Evolutionary conservation across 2,329 filamentous ascomycete genomes (phyloP), one percentile per base, ranked within the genome.

Genomic region (Verruconis gallopava): DNA sequence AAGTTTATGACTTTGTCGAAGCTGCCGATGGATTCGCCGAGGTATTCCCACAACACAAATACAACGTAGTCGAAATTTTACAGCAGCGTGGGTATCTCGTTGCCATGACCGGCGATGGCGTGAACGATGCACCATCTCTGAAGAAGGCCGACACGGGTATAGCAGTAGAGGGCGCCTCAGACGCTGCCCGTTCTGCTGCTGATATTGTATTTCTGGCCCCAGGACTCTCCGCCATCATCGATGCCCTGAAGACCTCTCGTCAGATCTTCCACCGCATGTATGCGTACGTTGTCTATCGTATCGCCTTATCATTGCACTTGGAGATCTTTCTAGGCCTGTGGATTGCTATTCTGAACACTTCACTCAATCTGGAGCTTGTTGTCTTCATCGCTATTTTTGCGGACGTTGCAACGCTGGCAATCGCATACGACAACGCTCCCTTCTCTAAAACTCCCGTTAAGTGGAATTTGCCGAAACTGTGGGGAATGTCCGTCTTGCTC

Each of bases 211-310:
- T 93, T 73, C 76, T 93, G 59, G 85, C 83, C 53, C 85, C 85
- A 43, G 86, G 85, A 70, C 78, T 93, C 48, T 86, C 85, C 63
- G 83, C 85, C 48, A 93, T 93, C 62, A 93, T 93, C 55, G 85
- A 93, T 60, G 85, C 85, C 47, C 74, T 93, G 53, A 93, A 93
- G 71, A 93, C 83, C 51, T 89, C 85, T 21, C 83, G 86, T 55
- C 85, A 93, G 63, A 93, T 94, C 62, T 93, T 93, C 72, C 85
- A 93, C 68, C 84, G 86, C 55, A 93, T 94, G 85, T 91, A 93
- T 67, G 82, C 85, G 46, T 94, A 93, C 69, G 84, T 94, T 51
- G 82, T 93, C 55, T 93, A 93, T 71, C 84, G 86, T 74, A 93
- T 94, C 56, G 85, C 86, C 38, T 68, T 94, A 55, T 93, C 85